phyloP scores from a whole-genome alignment of 2,329 filamentous ascomycete genomes.

The Nemania sp. region DNA sequence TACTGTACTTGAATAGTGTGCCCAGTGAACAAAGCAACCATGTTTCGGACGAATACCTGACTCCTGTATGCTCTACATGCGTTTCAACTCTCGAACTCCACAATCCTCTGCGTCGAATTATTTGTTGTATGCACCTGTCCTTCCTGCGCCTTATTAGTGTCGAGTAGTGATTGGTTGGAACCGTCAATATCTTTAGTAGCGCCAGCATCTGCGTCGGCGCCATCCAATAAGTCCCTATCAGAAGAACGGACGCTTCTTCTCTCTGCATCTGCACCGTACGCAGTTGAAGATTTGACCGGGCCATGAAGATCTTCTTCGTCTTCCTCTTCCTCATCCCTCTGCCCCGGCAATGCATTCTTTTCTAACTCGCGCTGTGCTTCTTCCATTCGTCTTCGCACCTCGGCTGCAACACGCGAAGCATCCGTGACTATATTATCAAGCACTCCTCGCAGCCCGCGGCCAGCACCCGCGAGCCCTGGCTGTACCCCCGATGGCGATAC shows the following conservation, averaged over 20 bases:
- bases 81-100: conserved; percentile 52
- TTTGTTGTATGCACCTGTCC: conserved; percentile 32
- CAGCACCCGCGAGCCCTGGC: conserved; percentile 52
- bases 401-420: conserved; percentile 92
- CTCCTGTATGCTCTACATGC: conserved; percentile 31
- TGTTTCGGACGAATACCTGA: conserved; percentile 36
- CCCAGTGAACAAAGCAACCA: conserved; percentile 32
- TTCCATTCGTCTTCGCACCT: conserved; percentile 91
- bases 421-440: conserved; percentile 97
- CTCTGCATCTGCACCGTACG: conserved; percentile 61
- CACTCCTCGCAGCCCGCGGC: conserved; percentile 84
- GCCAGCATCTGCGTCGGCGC: conserved; percentile 72
- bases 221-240: conserved; percentile 73
- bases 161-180: conserved; percentile 37
- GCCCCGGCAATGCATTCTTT: conserved; percentile 71
- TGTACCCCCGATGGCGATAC: conserved; percentile 46
- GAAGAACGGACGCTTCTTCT: conserved; percentile 66
- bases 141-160: conserved; percentile 34
- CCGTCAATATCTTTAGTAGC: conserved; percentile 44
- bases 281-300: conserved; percentile 41
- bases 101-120: conserved; percentile 45
- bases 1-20: neutral
- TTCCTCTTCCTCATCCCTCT: conserved; percentile 69
- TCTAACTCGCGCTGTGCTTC: conserved; percentile 93
- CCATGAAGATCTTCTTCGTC: conserved; percentile 64